Conservation (phyloP, 306 rosid genomes). For the Oxytropis ochrocephala region DNA sequence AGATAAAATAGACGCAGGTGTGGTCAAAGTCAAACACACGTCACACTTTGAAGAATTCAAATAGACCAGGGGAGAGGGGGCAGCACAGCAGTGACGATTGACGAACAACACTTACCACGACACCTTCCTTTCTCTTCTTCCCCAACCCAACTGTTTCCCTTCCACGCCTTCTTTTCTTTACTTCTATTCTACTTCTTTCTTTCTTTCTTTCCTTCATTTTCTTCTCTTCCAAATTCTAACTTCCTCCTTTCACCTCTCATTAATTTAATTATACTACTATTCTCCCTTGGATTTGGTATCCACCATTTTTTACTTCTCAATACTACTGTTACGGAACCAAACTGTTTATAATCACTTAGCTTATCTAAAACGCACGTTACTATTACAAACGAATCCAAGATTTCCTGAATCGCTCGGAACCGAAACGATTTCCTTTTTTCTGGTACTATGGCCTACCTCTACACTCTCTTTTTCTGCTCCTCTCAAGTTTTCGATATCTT, state of each 20-base stretch:
- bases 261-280: not conserved
- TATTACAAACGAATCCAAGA: not conserved
- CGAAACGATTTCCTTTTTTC: not conserved
- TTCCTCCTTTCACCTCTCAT: not conserved
- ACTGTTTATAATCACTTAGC: not conserved
- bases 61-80: not conserved
- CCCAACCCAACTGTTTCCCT: not conserved
- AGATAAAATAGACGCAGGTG: not conserved
- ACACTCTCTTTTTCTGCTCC: too few relatives aligned
- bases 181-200: not conserved
- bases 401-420: not conserved
- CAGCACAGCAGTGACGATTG: too few relatives aligned
- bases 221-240: constrained; percentile 2
- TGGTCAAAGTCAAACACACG: not conserved
- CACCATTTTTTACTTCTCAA: not conserved
- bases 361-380: not conserved
- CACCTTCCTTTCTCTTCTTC: not conserved
- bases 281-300: not conserved
- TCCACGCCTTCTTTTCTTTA: not conserved
- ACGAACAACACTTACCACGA: too few relatives aligned
- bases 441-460: not conserved
- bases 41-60: not conserved
- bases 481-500: not conserved
- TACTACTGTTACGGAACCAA: not conserved
- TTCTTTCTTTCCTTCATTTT: not conserved